Evolutionary conservation across 2,329 filamentous ascomycete genomes (phyloP), one percentile per base, ranked within the genome.

Genomic region (Lasiodiplodia sp.): DNA sequence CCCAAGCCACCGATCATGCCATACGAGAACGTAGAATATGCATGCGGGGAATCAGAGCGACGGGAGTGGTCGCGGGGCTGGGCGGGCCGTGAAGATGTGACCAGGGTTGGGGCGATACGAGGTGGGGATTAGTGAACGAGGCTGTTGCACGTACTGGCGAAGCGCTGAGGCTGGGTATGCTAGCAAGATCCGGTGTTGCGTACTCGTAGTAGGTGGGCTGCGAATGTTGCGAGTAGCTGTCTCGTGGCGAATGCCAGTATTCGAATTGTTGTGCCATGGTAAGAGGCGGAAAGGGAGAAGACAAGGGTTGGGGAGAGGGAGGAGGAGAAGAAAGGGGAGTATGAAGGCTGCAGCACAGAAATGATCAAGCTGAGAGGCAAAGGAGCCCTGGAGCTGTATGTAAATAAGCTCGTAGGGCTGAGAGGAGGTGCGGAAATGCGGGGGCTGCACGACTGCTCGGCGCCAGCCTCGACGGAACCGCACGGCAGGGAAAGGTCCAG

Each of bases 131-230:
- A 64, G n/a, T 64, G 28, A 52, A 64, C 47, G 31, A 23, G 60
- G 28, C 31, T 18, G 49, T 7, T 31, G n/a, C 40, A 74, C 78
- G 72, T 72, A 81, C 79, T 16, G 79, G 79, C 56, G 79, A 81
- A 40, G 75, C 78, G 66, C 75, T 79, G 40, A 80, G 72, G 68
- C 79, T 81, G 3, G 79, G 76, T 25, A 79, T 76, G 71, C 78
- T 79, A 23, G 77, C 73, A 7, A 79, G 72, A 66, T 79, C 77
- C 8, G 76, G 75, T 8, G 76, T 73, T 23, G 55, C 31, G 52
- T 78, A 68, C 44, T 80, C 76, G 49, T 77, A 79, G 56, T 79
- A 70, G 21, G 72, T 71, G 10, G 74, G 73, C 60, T 78, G 76
- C 47, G 79, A 75, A 7, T 21, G 44, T 28, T 76, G 70, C 10